Evolutionary conservation across 1,284 basidiomycete genomes (phyloP).

Genomic region (Taiwanofungus camphoratus): DNA sequence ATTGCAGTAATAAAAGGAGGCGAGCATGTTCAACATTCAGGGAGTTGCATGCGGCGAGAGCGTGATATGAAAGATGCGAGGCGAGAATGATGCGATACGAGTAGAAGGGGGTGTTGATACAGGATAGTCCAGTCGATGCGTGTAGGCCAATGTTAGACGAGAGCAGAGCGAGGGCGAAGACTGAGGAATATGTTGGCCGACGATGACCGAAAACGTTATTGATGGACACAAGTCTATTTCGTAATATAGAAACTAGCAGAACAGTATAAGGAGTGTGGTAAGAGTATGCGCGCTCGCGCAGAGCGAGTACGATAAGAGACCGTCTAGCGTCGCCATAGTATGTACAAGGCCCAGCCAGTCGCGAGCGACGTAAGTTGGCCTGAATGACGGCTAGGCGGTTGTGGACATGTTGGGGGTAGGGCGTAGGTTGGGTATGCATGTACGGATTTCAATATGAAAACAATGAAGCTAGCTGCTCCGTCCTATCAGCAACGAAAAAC

Average conservation of each 20-base stretch:
- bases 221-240: conserved; percentile 4
- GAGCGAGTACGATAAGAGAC: no score
- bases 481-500: no score
- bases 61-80: not conserved
- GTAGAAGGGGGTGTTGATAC: conserved; percentile 1
- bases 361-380: not conserved
- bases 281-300: no score
- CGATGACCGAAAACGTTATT: not conserved
- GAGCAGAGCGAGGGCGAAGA: conserved; percentile 2
- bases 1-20: no score
- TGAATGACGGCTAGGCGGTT: conserved; percentile 1
- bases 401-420: conserved; percentile 7
- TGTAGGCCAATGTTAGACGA: not conserved
- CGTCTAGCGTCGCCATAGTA: conserved; percentile 6
- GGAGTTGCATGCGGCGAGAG: no score
- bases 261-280: conserved; percentile 10
- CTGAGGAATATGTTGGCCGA: no score
- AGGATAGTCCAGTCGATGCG: not conserved
- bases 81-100: not conserved
- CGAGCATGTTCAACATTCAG: no score
- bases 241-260: conserved; percentile 5
- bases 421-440: conserved; percentile 18
- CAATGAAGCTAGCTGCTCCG: conserved; percentile 15
- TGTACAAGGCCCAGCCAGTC: conserved; percentile 6
- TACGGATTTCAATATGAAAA: conserved; percentile 18